Evolutionary conservation across 345 rosid genomes (phyloP).

Genomic region (Conringia planisiliqua): DNA sequence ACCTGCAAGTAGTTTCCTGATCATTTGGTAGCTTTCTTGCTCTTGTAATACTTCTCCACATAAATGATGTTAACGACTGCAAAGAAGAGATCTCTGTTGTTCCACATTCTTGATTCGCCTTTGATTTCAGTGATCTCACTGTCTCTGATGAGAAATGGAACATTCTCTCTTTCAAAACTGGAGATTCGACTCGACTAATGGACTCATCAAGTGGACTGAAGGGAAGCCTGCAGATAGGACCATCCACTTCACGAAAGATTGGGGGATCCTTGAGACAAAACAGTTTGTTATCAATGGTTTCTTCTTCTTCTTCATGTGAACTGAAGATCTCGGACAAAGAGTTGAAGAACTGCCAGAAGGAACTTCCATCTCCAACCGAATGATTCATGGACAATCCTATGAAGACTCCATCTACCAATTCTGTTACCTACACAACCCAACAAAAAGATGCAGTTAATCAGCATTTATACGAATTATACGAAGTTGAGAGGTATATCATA

Average conservation of each 20-base stretch:
- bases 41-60: conserved; percentile 60
- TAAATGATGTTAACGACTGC: conserved; percentile 51
- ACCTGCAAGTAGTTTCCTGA: conserved; percentile 43
- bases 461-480: no score
- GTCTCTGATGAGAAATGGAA: conserved; percentile 63
- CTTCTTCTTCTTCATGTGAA: conserved; percentile 27
- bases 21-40: conserved; percentile 37
- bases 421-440: conserved; percentile 37
- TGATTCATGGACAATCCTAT: conserved; percentile 69
- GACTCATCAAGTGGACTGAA: conserved; percentile 36
- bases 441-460: neutral
- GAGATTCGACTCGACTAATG: conserved; percentile 31
- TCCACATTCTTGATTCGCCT: conserved; percentile 52
- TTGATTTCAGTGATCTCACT: conserved; percentile 45
- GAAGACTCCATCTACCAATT: conserved; percentile 64
- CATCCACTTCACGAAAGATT: conserved; percentile 35
- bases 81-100: conserved; percentile 60
- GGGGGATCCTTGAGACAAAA: conserved; percentile 48
- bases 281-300: neutral
- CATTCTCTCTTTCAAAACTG: conserved; percentile 44
- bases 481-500: no score
- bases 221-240: conserved; percentile 45
- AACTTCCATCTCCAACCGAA: conserved; percentile 56
- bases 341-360: conserved; percentile 72
- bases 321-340: conserved; percentile 62